phyloP scores from a whole-genome alignment of 108 stramenopile genomes.

The Cyclotella choctawhatcheeana region DNA sequence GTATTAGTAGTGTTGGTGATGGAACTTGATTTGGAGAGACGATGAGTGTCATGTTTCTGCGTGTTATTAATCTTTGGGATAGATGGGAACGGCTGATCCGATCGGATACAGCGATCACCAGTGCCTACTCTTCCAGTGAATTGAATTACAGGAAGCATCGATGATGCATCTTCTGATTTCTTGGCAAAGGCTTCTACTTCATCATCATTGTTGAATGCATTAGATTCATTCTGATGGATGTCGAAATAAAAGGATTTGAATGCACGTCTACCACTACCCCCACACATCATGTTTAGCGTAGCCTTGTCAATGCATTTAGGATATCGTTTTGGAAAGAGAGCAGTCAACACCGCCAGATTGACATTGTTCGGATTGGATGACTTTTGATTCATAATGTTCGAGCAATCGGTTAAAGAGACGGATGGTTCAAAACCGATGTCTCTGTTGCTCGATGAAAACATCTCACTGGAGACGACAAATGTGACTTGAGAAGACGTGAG shows the following conservation, averaged over 20 bases:
- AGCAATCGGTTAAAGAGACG: background rate
- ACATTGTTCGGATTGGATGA: too few relatives aligned
- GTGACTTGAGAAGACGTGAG: background rate
- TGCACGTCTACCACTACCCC: too few relatives aligned
- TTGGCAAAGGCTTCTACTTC: background rate
- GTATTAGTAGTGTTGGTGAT: too few relatives aligned
- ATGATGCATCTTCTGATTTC: background rate
- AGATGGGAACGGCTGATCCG: conserved; percentile 62
- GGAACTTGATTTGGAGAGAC: too few relatives aligned
- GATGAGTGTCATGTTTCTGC: too few relatives aligned
- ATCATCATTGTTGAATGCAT: too few relatives aligned
- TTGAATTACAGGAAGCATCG: conserved; percentile 39
- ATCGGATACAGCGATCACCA: conserved; percentile 75
- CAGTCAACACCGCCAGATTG: conserved; percentile 20
- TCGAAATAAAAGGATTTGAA: too few relatives aligned
- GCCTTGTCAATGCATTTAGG: conserved; percentile 14
- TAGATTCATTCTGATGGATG: too few relatives aligned
- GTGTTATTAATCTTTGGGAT: background rate
- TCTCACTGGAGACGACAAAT: conserved; percentile 1
- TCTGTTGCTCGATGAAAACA: background rate
- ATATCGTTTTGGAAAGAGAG: conserved; percentile 18
- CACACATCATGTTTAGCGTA: conserved; percentile 7
- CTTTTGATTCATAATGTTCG: too few relatives aligned
- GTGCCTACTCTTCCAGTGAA: conserved; percentile 63
- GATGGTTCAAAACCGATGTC: conserved; percentile 1